Base-by-base conservation (phyloP, 1,139 yeast genomes). In the Blastobotrys indianensis region DNA sequence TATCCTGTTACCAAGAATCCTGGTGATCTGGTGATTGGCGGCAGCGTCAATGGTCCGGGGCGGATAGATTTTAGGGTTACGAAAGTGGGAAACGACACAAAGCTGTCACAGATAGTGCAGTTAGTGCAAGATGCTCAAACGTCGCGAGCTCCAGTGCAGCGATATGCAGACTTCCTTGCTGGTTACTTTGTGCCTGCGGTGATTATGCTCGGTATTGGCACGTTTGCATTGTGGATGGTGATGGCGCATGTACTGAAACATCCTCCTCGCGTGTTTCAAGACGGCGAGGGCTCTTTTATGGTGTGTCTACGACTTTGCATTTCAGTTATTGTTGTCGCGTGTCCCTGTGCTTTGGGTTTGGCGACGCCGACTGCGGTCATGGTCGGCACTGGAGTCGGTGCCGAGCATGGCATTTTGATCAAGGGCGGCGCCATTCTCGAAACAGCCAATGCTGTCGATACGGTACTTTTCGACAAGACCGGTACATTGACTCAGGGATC, bases 341-440 rank as follows among this genome's bases (percentile, higher is more conserved):
- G 98, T 66, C 98, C 98, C 0, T 92, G 97, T 74, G 97, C 97
- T 0, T 70, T 92, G 30, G 98, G 98, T 1, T 73, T 92, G 44
- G 97, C 97, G 7, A 95, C 98, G 0, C 98, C 98, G 0, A 92
- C 98, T 1, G 98, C 98, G 0, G 86, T 94, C 3, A 90, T 92
- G 97, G 98, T 92, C 3, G 98, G 97, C 5, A 90, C 97, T 1
- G 98, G 98, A 23, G 84, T 87, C 28, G 97, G 96, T 32, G 97
- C 98, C 0, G 67, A 77, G 10, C 74, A 87, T 64, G 98, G 98
- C 23, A 85, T 92, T 10, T 72, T 94, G 46, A 85, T 94, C 58
- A 92, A 92, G 65, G 96, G 97, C 42, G 98, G 97, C 20, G 94
- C 85, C 47, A 77, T 85, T 10, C 74, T 94, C 51, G 98, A 94